Conservation (phyloP, 805 yeast genomes). For the Lipomyces sp. region DNA sequence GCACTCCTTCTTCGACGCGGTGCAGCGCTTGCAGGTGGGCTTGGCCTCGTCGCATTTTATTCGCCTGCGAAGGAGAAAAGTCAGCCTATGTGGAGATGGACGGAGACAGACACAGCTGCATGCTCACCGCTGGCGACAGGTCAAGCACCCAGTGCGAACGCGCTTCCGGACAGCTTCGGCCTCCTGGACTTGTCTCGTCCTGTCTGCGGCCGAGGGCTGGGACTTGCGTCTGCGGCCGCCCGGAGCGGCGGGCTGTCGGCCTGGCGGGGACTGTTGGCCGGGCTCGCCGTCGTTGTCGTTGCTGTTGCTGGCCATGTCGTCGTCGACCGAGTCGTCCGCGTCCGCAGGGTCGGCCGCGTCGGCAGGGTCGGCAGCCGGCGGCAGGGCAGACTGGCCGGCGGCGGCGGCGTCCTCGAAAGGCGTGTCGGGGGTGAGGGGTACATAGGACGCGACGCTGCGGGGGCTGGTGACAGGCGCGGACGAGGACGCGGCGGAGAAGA, state of each 20-base stretch:
- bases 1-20: constrained; percentile 20
- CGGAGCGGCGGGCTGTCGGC: no score
- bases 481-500: no score
- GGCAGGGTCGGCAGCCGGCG: not conserved
- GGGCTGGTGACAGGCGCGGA: not conserved
- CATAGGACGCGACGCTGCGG: not conserved
- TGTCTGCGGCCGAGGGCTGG: not conserved
- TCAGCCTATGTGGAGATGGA: not conserved
- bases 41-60: constrained; percentile 63
- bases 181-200: not conserved
- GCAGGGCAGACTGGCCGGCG: not conserved
- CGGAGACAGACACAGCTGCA: not conserved
- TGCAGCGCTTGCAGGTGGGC: constrained; percentile 53
- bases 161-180: constrained; percentile 6
- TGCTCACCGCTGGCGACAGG: constrained; percentile 17
- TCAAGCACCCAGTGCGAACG: constrained; percentile 22
- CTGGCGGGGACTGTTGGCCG: no score
- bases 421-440: constrained; percentile 7
- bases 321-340: no score
- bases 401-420: not conserved
- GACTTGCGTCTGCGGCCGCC: no score
- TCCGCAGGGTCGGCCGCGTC: not conserved
- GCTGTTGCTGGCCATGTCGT: no score
- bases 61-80: constrained; percentile 41
- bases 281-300: no score